phyloP scores from a whole-genome alignment of 768 basidiomycete species.

The Termitomyces sp. region DNA sequence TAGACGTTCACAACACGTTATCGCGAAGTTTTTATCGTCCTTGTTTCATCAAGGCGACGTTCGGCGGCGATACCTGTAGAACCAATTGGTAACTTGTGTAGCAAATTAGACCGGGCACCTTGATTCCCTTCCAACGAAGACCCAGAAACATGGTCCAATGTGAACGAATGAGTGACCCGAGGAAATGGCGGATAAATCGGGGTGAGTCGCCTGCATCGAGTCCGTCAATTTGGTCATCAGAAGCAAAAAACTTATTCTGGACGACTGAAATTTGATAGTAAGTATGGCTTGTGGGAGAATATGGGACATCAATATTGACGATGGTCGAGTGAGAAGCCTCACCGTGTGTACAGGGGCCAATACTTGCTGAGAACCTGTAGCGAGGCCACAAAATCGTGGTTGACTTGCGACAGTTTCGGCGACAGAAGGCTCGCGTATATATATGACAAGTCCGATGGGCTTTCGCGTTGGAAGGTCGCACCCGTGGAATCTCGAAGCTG shows the following conservation, averaged over 20 bases:
- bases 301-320: not conserved
- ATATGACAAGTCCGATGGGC: too few relatives aligned
- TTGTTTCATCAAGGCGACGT: too few relatives aligned
- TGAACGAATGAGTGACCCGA: not conserved
- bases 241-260: not conserved
- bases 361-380: too few relatives aligned
- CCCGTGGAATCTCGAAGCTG: too few relatives aligned
- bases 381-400: too few relatives aligned
- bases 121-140: not conserved
- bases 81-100: not conserved
- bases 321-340: not conserved
- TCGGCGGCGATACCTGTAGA: not conserved
- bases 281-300: not conserved
- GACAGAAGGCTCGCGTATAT: too few relatives aligned
- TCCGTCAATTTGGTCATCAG: not conserved
- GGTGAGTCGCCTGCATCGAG: not conserved
- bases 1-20: not conserved
- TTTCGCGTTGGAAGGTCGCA: too few relatives aligned
- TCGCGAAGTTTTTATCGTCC: not conserved
- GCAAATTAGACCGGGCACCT: not conserved
- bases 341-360: too few relatives aligned
- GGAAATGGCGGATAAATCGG: not conserved
- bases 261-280: not conserved
- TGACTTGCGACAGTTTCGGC: too few relatives aligned
- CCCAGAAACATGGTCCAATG: too few relatives aligned